Conservation (phyloP, 2,329 filamentous ascomycete species). For the Anthostomella pinea region DNA sequence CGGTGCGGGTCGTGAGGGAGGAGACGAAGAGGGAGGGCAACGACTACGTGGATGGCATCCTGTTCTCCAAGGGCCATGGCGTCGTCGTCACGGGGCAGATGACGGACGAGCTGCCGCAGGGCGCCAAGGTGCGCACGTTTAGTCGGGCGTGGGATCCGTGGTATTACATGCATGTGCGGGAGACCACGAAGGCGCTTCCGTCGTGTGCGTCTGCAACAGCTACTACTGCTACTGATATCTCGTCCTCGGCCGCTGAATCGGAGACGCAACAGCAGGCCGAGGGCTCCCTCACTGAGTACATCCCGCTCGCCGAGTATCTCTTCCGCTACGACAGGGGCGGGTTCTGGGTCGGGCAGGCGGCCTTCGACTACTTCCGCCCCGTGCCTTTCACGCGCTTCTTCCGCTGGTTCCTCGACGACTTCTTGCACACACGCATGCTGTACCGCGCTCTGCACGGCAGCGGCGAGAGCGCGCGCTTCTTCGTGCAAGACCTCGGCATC, state of each 20-base stretch:
- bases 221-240: slow-evolving; percentile 7
- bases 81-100: slow-evolving; percentile 65
- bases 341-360: slow-evolving; percentile 68
- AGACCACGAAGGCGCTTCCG: slow-evolving; percentile 35
- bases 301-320: slow-evolving; percentile 69
- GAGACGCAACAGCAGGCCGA: neutral
- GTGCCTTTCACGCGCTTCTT: slow-evolving; percentile 65
- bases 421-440: slow-evolving; percentile 70
- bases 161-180: slow-evolving; percentile 71
- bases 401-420: slow-evolving; percentile 69
- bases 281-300: slow-evolving; percentile 47
- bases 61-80: slow-evolving; percentile 60
- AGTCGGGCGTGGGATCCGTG: slow-evolving; percentile 64
- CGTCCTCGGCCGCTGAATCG: slow-evolving; percentile 5
- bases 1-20: slow-evolving; percentile 46
- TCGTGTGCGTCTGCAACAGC: slow-evolving; percentile 23
- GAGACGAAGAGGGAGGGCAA: slow-evolving; percentile 41
- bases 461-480: slow-evolving; percentile 61
- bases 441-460: slow-evolving; percentile 69
- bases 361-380: slow-evolving; percentile 63
- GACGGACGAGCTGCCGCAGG: slow-evolving; percentile 47
- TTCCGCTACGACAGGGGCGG: slow-evolving; percentile 74
- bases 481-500: slow-evolving; percentile 66
- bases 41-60: slow-evolving; percentile 73
- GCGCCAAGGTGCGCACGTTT: slow-evolving; percentile 33